phyloP scores from a whole-genome alignment of 2,329 filamentous ascomycete species.

The Myriosclerotinia scirpicola region DNA sequence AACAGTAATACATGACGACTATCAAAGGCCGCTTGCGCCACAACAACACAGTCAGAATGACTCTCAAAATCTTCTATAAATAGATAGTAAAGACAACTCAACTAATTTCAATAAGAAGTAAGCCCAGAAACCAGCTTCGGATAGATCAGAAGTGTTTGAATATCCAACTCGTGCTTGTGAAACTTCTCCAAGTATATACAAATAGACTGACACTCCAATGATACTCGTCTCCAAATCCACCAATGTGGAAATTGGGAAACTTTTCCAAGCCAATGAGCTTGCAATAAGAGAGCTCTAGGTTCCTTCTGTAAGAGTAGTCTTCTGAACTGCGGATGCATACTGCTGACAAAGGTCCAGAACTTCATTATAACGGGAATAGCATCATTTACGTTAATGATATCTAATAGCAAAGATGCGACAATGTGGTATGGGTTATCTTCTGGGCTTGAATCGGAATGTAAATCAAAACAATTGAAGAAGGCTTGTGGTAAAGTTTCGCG shows the following conservation, averaged over 20 bases:
- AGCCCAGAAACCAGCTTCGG: slow-evolving; percentile 22
- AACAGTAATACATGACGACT: background rate
- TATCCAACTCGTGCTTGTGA: slow-evolving; percentile 30
- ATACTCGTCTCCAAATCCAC: slow-evolving; percentile 50
- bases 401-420: slow-evolving; percentile 20
- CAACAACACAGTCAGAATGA: slow-evolving; percentile 2
- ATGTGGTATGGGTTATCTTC: slow-evolving; percentile 30
- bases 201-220: slow-evolving; percentile 52
- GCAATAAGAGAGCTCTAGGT: slow-evolving; percentile 52
- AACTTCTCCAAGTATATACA: slow-evolving; percentile 45
- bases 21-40: slow-evolving; percentile 1
- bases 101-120: background rate
- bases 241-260: slow-evolving; percentile 45
- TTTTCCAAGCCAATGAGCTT: slow-evolving; percentile 59
- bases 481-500: background rate
- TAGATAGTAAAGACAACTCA: background rate
- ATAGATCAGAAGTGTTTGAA: slow-evolving; percentile 28
- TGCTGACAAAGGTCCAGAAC: slow-evolving; percentile 50
- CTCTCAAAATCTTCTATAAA: background rate
- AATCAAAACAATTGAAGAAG: slow-evolving; percentile 27
- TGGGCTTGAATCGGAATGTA: slow-evolving; percentile 14
- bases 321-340: slow-evolving; percentile 48
- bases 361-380: slow-evolving; percentile 46
- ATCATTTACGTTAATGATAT: slow-evolving; percentile 26
- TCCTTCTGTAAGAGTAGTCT: slow-evolving; percentile 52